Conservation (phyloP, 164 flowering plant genomes). For the Vitis riparia region DNA sequence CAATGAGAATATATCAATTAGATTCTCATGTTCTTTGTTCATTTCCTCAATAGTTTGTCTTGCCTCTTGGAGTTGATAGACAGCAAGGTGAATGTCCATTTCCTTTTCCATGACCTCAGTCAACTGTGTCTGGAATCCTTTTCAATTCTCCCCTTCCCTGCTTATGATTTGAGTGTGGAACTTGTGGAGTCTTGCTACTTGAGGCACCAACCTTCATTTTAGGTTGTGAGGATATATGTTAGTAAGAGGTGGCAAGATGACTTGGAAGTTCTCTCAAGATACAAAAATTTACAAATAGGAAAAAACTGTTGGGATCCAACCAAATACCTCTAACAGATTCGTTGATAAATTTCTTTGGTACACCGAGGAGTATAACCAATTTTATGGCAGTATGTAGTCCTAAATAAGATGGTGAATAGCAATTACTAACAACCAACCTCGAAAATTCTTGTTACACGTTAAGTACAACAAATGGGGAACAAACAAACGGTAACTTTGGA, state of each 20-base stretch:
- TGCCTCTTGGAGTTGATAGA: no score
- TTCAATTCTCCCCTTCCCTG: slow-evolving; percentile 1
- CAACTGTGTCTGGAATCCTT: background rate
- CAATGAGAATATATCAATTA: no score
- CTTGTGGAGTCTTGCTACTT: slow-evolving; percentile 13
- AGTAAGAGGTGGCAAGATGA: background rate
- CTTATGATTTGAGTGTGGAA: slow-evolving; percentile 9
- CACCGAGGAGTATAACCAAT: slow-evolving; percentile 69
- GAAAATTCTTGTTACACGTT: background rate
- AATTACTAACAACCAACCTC: background rate
- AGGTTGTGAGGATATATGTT: slow-evolving; percentile 5
- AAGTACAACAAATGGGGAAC: no score
- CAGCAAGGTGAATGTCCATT: slow-evolving; percentile 11
- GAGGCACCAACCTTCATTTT: slow-evolving; percentile 11
- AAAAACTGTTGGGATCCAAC: no score
- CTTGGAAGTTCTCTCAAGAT: no score
- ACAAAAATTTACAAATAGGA: no score
- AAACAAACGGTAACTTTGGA: no score
- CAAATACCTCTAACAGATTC: no score
- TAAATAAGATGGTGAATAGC: slow-evolving; percentile 11
- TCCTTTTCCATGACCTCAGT: slow-evolving; percentile 2
- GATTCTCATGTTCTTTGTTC: no score
- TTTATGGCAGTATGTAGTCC: slow-evolving; percentile 50
- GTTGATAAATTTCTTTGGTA: no score
- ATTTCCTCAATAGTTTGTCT: no score